A percentile compares a stretch with the other conserved stretches of the same genome.
These are phyloP conservation scores for Vanderwaltozyma verrucispora DNA, from an alignment of 805 yeast species.

Conservation along the genomic window DNA sequence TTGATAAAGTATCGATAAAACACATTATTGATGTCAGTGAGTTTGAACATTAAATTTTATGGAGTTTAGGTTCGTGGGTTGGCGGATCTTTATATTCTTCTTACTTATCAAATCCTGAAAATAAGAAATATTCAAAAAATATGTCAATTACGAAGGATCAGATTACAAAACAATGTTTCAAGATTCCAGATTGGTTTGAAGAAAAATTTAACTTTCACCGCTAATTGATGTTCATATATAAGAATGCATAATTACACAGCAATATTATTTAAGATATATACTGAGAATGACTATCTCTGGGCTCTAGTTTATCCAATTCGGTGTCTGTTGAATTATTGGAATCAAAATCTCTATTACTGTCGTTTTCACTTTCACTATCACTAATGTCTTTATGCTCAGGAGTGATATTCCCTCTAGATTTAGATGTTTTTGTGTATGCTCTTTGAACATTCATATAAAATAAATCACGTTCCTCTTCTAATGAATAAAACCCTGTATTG, in stretches of 20 bases:
- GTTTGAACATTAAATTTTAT: too few relatives aligned
- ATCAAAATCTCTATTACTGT: too few relatives aligned
- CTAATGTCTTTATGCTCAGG: too few relatives aligned
- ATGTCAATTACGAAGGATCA: not conserved
- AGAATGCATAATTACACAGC: not conserved
- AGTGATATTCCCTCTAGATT: too few relatives aligned
- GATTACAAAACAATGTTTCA: not conserved
- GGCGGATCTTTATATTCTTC: conserved; percentile 2
- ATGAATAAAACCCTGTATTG: conserved; percentile 16
- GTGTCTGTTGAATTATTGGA: too few relatives aligned
- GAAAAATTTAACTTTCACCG: not conserved
- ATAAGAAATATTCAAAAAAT: not conserved
- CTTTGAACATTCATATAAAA: conserved; percentile 4
- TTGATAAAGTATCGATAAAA: not conserved
- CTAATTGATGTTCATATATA: not conserved
- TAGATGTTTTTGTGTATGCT: not conserved
- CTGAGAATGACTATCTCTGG: too few relatives aligned
- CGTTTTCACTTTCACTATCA: too few relatives aligned
- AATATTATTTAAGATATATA: too few relatives aligned
- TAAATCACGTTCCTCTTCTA: conserved; percentile 13
- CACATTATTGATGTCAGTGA: not conserved
- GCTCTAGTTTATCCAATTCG: too few relatives aligned
- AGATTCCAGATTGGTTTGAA: conserved; percentile 2
- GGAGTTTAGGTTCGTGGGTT: conserved; percentile 1
- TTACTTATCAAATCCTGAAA: not conserved